These are phyloP conservation scores for Flaveria floridana DNA, from an alignment of 140 eudicot genomes.

Conservation along the genomic window DNA sequence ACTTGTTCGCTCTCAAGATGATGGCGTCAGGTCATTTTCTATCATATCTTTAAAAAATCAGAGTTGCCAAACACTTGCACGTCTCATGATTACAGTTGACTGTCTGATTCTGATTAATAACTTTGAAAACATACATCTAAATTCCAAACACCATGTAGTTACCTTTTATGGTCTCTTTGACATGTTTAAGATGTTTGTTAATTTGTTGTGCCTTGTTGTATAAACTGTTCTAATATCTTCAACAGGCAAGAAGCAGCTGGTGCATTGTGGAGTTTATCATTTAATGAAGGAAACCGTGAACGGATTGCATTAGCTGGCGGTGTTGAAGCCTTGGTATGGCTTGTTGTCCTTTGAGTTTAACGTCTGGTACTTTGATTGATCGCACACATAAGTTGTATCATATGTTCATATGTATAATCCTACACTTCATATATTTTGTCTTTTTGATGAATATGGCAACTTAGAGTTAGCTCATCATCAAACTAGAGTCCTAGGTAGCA, in stretches of 20 bases:
- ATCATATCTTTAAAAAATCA: not conserved
- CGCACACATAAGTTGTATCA: not conserved
- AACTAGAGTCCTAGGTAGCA: not conserved
- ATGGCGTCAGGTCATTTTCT: conserved; percentile 59
- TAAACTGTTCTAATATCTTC: not conserved
- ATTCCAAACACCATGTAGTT: not conserved
- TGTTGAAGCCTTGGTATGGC: conserved; percentile 52
- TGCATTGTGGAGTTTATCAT: conserved; percentile 91
- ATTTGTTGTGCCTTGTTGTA: not conserved
- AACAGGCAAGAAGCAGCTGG: conserved; percentile 98
- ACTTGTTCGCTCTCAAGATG: conserved; percentile 81
- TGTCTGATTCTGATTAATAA: conserved; percentile 13
- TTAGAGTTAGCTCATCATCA: not conserved
- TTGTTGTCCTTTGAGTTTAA: not conserved
- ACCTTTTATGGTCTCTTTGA: not conserved
- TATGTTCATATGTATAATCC: not conserved
- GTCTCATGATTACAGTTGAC: not conserved
- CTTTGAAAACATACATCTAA: not conserved
- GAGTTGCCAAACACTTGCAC: conserved; percentile 5
- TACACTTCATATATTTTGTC: not conserved
- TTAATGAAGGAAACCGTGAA: conserved; percentile 89
- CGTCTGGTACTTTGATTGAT: not conserved
- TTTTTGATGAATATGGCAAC: not conserved
- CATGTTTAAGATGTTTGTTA: not conserved
- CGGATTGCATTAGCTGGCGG: conserved; percentile 90